A percentile compares a stretch with the other conserved stretches of the same genome.
Evolutionary conservation across 2,329 filamentous ascomycete genomes (phyloP).

Genomic region (Pseudocercospora musae): DNA sequence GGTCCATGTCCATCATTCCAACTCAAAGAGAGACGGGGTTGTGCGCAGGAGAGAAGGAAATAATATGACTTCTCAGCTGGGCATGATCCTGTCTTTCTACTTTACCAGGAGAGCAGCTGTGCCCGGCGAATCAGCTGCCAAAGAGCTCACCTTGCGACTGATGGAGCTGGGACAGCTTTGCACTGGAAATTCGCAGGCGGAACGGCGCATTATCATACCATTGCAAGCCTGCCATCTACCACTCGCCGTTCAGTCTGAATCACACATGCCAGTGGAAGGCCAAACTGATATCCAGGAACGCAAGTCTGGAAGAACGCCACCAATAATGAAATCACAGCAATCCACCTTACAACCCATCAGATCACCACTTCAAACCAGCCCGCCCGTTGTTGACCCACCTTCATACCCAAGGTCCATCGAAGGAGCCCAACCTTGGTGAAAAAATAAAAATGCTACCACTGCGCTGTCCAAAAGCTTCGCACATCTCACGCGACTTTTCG

Average conservation of each 20-base stretch:
- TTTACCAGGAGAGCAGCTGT: not conserved
- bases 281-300: not conserved
- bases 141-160: slow-evolving; percentile 1
- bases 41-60: slow-evolving; percentile 1
- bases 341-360: not conserved
- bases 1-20: slow-evolving; percentile 2
- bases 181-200: too few species aligned
- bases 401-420: not conserved
- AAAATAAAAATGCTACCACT: too few species aligned
- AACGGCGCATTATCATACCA: not conserved
- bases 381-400: not conserved
- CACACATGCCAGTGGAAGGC: not conserved
- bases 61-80: too few species aligned
- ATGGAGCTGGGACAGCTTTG: not conserved
- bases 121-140: slow-evolving; percentile 2
- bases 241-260: too few species aligned
- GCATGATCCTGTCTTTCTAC: slow-evolving; percentile 3
- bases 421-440: not conserved
- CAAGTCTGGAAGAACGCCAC: not conserved
- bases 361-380: not conserved
- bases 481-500: slow-evolving; percentile 4
- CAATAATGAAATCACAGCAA: not conserved
- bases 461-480: too few species aligned
- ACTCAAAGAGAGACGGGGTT: not conserved
- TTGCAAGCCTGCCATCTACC: too few species aligned